A percentile compares a stretch with the other conserved stretches of the same genome.
Conservation (phyloP, 2,329 filamentous ascomycete genomes). For the Ilyonectria destructans region DNA sequence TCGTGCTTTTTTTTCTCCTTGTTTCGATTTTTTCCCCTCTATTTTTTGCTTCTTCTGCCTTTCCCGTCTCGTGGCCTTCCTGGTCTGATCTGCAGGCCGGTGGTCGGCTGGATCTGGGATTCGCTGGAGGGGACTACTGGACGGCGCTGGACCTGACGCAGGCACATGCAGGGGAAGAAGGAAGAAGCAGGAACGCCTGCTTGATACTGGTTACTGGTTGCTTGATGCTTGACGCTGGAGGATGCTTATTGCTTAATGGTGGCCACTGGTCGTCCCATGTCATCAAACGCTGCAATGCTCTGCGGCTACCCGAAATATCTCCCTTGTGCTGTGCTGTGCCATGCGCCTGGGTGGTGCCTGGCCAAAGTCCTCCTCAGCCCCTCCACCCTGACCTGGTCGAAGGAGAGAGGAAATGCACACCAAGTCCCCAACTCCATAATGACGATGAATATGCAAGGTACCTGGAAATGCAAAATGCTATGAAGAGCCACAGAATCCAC, state of each 20-base stretch:
- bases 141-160: conserved; percentile 32
- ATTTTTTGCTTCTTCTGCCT: conserved; percentile 16
- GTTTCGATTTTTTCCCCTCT: conserved; percentile 17
- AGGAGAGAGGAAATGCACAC: conserved; percentile 2
- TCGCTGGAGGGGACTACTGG: conserved; percentile 9
- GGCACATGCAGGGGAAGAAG: conserved; percentile 39
- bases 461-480: conserved; percentile 29
- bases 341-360: conserved; percentile 8
- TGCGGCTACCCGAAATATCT: conserved; percentile 31
- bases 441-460: conserved; percentile 25
- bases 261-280: conserved; percentile 1
- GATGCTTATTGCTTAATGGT: neutral
- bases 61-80: conserved; percentile 29
- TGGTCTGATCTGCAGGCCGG: conserved; percentile 33
- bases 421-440: conserved; percentile 5
- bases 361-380: conserved; percentile 15
- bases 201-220: conserved; percentile 13
- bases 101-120: conserved; percentile 35
- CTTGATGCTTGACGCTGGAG: neutral
- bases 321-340: conserved; percentile 21
- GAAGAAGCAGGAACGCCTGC: conserved; percentile 37
- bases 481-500: conserved; percentile 28
- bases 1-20: conserved; percentile 22
- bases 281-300: conserved; percentile 4
- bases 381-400: conserved; percentile 26